These are phyloP conservation scores for Aspergillus udagawae DNA, from an alignment of 2,329 filamentous ascomycete genomes.

Conservation along the genomic window DNA sequence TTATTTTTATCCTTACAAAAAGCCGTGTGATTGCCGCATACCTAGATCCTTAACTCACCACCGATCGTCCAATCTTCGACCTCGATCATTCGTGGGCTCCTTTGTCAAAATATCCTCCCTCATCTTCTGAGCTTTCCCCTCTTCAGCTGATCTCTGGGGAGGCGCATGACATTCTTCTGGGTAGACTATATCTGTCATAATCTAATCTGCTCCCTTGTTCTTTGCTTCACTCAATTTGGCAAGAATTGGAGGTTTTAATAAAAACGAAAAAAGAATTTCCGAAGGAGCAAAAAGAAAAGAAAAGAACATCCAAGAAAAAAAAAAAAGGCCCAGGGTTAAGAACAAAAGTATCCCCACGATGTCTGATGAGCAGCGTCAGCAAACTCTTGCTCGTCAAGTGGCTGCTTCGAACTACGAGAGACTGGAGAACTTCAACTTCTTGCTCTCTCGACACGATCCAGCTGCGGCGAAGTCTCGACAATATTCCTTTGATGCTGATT, in stretches of 20 bases:
- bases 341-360: constrained; percentile 20
- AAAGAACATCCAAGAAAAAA: constrained; percentile 3
- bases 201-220: constrained; percentile 12
- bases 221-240: constrained; percentile 7
- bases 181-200: constrained; percentile 13
- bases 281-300: constrained; percentile 11
- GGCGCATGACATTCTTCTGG: constrained; percentile 10
- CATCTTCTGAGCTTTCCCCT: constrained; percentile 1
- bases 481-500: constrained; percentile 37
- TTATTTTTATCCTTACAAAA: not conserved
- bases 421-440: constrained; percentile 36
- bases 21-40: constrained; percentile 3
- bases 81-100: constrained; percentile 10
- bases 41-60: constrained; percentile 14
- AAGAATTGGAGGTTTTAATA: constrained; percentile 4
- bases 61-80: constrained; percentile 14
- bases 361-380: constrained; percentile 26
- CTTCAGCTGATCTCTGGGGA: constrained; percentile 18
- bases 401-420: constrained; percentile 28
- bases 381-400: constrained; percentile 18
- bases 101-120: constrained; percentile 9
- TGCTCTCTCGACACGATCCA: constrained; percentile 32
- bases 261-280: constrained; percentile 6
- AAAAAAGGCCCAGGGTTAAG: not conserved
- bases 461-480: constrained; percentile 29